phyloP scores from a whole-genome alignment of 2,329 filamentous ascomycete species.

The Neofusicoccum laricinum region DNA sequence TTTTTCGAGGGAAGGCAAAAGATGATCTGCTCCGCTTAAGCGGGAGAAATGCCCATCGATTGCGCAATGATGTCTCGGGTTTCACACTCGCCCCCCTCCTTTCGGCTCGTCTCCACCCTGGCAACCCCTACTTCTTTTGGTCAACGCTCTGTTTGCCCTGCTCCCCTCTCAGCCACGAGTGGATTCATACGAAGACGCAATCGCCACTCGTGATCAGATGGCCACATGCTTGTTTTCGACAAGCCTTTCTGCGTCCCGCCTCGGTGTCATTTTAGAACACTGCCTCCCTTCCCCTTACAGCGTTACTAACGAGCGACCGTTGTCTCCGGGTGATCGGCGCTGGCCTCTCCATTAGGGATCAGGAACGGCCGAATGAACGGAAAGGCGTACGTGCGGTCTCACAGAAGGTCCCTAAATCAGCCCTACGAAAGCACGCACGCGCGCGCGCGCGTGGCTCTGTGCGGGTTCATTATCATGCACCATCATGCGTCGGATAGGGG shows the following conservation, averaged over 20 bases:
- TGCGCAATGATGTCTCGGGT: slow-evolving; percentile 6
- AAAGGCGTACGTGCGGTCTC: neutral
- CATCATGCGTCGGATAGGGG: slow-evolving; percentile 3
- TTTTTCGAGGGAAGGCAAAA: neutral
- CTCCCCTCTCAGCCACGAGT: slow-evolving; percentile 5
- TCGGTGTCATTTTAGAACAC: neutral
- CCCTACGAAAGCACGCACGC: neutral
- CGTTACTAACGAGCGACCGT: neutral
- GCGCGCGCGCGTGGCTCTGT: too few relatives aligned
- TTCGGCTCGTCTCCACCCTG: neutral
- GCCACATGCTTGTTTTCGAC: neutral
- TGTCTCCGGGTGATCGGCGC: slow-evolving; percentile 8
- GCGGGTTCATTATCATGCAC: neutral
- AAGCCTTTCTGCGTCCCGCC: neutral
- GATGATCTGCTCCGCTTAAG: slow-evolving; percentile 1
- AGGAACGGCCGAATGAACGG: neutral
- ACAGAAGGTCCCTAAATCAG: neutral
- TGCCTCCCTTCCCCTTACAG: neutral
- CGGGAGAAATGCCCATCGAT: neutral
- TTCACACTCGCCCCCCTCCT: neutral
- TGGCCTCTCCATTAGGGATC: neutral
- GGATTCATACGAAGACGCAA: neutral
- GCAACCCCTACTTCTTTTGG: neutral
- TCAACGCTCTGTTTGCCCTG: slow-evolving; percentile 6
- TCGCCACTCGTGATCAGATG: neutral